These are phyloP conservation scores for Thalassiosira tumida DNA, from an alignment of 352 stramenopile species.

Conservation along the genomic window DNA sequence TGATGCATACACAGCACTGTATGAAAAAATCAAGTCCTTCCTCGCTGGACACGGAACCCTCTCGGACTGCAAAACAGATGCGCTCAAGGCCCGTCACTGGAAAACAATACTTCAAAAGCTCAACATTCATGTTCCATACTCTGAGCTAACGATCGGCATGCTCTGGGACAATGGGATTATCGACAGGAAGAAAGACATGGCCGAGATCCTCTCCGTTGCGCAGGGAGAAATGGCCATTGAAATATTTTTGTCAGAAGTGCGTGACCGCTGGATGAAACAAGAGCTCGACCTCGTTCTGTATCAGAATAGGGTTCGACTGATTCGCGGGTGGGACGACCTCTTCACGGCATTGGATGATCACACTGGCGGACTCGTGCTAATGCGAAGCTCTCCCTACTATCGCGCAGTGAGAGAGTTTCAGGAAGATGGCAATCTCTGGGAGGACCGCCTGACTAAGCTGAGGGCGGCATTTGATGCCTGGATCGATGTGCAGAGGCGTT, in stretches of 20 bases:
- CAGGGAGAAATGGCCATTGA: constrained; percentile 99
- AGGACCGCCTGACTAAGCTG: constrained; percentile 97
- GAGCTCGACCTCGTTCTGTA: constrained; percentile 92
- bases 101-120: constrained; percentile 96
- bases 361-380: constrained; percentile 97
- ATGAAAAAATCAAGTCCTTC: constrained; percentile 95
- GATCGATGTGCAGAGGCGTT: constrained; percentile 93
- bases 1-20: constrained; percentile 96
- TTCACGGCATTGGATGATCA: constrained; percentile 99
- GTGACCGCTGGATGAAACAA: constrained; percentile 91
- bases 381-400: constrained; percentile 99
- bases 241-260: constrained; percentile 96
- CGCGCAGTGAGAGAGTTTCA: constrained; percentile 95
- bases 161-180: constrained; percentile 98
- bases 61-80: constrained; percentile 98
- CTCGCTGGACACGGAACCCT: constrained; percentile 95
- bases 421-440: constrained; percentile 97
- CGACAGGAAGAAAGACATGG: constrained; percentile 95
- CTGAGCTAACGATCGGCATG: constrained; percentile 96
- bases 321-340: constrained; percentile 99
- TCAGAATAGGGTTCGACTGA: constrained; percentile 95
- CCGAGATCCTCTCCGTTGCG: constrained; percentile 96
- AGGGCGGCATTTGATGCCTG: constrained; percentile 97
- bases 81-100: constrained; percentile 99
- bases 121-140: constrained; percentile 94